Conservation (phyloP, 441 rosid species). For the Mallotus repandus region DNA sequence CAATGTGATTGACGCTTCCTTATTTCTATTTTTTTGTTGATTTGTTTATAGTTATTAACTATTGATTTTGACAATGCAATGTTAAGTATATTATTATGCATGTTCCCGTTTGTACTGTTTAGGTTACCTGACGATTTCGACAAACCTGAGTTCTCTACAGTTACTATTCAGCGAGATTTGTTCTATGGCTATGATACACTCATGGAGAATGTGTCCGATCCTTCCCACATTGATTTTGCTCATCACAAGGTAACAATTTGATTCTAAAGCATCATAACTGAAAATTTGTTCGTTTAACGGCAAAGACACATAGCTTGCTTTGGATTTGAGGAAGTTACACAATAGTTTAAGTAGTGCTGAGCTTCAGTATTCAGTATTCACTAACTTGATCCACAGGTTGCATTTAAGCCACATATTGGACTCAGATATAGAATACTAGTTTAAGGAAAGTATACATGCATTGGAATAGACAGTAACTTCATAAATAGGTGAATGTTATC, state of each 20-base stretch:
- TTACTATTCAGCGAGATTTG: conserved; percentile 92
- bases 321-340: background rate
- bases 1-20: conserved; percentile 41
- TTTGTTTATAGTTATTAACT: background rate
- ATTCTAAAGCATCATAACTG: conserved; percentile 4
- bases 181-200: conserved; percentile 92
- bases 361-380: background rate
- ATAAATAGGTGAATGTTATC: background rate
- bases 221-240: conserved; percentile 91
- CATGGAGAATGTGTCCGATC: conserved; percentile 98
- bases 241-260: conserved; percentile 73
- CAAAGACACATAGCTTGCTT: conserved; percentile 11
- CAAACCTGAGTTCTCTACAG: conserved; percentile 80
- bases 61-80: background rate
- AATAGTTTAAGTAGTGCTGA: background rate
- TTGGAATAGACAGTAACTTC: too few relatives aligned
- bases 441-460: background rate
- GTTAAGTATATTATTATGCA: background rate
- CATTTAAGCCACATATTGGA: background rate
- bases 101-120: conserved; percentile 13
- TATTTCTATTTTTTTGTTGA: background rate
- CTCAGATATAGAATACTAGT: background rate
- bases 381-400: background rate
- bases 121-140: conserved; percentile 92
- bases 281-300: conserved; percentile 4